These are phyloP conservation scores for Marasmius fiardii DNA, from an alignment of 1,284 basidiomycete genomes.

Conservation along the genomic window DNA sequence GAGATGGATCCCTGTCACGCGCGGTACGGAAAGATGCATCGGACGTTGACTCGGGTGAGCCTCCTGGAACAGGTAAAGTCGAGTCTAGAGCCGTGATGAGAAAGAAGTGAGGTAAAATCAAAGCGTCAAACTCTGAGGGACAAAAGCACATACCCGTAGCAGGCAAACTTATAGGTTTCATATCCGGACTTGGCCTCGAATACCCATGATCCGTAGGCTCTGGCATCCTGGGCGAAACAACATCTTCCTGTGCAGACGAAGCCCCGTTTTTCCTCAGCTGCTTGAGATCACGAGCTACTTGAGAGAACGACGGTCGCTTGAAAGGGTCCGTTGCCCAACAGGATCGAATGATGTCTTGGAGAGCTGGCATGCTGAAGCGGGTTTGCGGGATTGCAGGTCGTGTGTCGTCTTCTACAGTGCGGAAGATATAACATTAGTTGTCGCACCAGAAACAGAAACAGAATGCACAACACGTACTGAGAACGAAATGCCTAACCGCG, in stretches of 20 bases:
- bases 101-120: background rate
- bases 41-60: background rate
- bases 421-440: no score
- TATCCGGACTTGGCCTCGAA: constrained; percentile 27
- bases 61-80: background rate
- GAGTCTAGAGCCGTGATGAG: background rate
- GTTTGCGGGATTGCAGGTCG: constrained; percentile 48
- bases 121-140: background rate
- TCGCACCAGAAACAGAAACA: background rate
- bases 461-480: constrained; percentile 40
- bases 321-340: constrained; percentile 51
- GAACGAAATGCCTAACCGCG: constrained; percentile 54
- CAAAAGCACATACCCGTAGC: constrained; percentile 9
- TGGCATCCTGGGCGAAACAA: constrained; percentile 23
- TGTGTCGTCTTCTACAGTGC: constrained; percentile 52
- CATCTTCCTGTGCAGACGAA: constrained; percentile 9
- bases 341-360: constrained; percentile 35
- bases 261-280: constrained; percentile 26
- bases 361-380: constrained; percentile 20
- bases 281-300: constrained; percentile 38
- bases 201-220: constrained; percentile 18
- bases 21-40: constrained; percentile 1
- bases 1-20: background rate
- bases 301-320: constrained; percentile 45
- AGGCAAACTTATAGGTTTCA: constrained; percentile 30